phyloP scores from a whole-genome alignment of 306 rosid species.

The Acmispon strigosus region DNA sequence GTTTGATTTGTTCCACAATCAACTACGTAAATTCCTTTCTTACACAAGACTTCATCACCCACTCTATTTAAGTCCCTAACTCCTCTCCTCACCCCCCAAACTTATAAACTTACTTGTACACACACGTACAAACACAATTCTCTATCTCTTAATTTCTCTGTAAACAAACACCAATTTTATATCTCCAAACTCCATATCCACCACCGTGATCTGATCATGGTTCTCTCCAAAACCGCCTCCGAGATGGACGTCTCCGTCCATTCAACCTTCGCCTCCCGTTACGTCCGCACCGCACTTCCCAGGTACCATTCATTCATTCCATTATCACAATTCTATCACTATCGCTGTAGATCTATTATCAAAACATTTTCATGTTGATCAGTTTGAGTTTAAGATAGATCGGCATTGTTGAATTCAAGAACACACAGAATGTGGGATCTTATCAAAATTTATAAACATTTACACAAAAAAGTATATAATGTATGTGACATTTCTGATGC shows the following conservation, averaged over 20 bases:
- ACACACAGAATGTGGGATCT: too few species aligned
- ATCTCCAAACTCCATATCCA: too few species aligned
- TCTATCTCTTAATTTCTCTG: background rate
- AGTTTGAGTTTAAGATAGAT: too few species aligned
- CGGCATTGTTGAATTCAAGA: too few species aligned
- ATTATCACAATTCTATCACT: too few species aligned
- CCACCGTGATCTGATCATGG: slow-evolving; percentile 33
- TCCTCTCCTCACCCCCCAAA: background rate
- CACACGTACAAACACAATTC: background rate
- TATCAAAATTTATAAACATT: too few species aligned
- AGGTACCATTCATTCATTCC: slow-evolving; percentile 30
- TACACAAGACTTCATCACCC: background rate
- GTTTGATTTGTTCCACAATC: background rate
- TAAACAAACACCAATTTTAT: background rate
- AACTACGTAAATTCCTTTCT: background rate
- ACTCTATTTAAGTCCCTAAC: background rate
- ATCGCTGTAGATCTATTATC: too few species aligned
- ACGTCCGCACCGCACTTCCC: slow-evolving; percentile 71
- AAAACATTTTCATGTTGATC: too few species aligned
- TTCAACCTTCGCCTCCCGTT: slow-evolving; percentile 85
- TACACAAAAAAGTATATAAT: too few species aligned
- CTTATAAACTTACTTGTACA: background rate
- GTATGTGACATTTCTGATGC: too few species aligned
- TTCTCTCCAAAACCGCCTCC: slow-evolving; percentile 46
- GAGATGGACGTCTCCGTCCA: slow-evolving; percentile 54